Base-by-base conservation (phyloP, 441 rosid species). In the Croton setiger region DNA sequence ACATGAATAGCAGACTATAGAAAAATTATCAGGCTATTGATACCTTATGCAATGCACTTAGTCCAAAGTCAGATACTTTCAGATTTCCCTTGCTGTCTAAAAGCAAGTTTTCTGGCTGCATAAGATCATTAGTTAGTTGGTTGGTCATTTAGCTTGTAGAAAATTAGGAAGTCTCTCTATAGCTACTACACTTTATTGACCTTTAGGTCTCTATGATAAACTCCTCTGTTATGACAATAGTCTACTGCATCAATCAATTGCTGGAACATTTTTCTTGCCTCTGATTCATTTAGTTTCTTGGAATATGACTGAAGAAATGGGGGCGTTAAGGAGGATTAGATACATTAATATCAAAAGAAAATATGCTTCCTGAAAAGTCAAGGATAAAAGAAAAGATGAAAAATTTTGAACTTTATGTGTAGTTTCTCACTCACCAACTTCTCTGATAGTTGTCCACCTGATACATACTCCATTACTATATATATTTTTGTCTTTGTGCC, bases 161-260 rank as follows among this genome's bases (percentile, higher is more conserved):
- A 23, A 54, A 66, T 23, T 20, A 54, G 14, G 33, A 53, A 12
- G 41, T 56, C 33, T 23, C 57, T 41, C 0, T 20, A 52, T 13
- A 56, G 12, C 17, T 56, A 23, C n/a, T 18, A 55, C 7, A 31
- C 67, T 63, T 53, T 56, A 4, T 23, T 27, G 48, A 85, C 97
- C 98, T 93, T 93, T 45, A 91, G 81, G 77, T 88, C 98, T 79
- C 98, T 88, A 71, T 91, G 97, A 73, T 81, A 88, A 76, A 91
- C 93, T 69, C 96, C 96, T 86, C 82, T 88, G 85, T 79, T 79
- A 67, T 91, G 97, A 76, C 98, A 91, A 31, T 87, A 86, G 64
- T 87, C 97, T 60, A 89, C 92, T 37, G 96, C 91, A 81, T 94
- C 96, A 13, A 91, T 82, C 79, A 94, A 41, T 60, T 91, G 97